Evolutionary conservation across 2,329 filamentous ascomycete genomes (phyloP).

Genomic region (Magnaporthales sp.): DNA sequence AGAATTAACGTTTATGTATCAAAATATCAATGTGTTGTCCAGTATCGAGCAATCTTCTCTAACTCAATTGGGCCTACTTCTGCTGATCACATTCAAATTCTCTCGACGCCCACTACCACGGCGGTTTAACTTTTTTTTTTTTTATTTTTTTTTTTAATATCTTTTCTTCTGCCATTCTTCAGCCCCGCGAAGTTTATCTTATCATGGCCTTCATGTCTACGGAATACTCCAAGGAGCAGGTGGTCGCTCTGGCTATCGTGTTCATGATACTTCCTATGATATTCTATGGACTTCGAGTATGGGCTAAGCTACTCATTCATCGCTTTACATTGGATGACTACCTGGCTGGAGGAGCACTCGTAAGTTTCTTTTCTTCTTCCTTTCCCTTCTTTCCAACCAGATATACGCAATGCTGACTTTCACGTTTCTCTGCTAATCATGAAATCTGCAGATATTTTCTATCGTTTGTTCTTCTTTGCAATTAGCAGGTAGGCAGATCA

Average conservation of each 20-base stretch:
- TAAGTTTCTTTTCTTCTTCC: too few species aligned
- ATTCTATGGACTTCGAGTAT: slow-evolving; percentile 1
- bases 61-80: background rate
- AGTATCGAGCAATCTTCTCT: background rate
- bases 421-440: background rate
- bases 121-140: too few species aligned
- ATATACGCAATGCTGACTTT: background rate
- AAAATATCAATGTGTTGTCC: background rate
- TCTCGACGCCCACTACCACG: background rate
- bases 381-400: too few species aligned
- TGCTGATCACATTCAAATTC: background rate
- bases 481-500: background rate
- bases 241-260: background rate
- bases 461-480: background rate
- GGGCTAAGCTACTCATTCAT: background rate
- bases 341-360: background rate
- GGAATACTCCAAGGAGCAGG: background rate
- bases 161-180: background rate
- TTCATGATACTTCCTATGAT: background rate
- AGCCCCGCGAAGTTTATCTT: background rate
- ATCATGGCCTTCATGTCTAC: background rate
- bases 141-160: too few species aligned
- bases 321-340: background rate
- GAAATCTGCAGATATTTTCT: background rate
- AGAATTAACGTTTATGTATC: too few species aligned